Conservation (phyloP, 352 stramenopile genomes). For the Pythium utonaiense region DNA sequence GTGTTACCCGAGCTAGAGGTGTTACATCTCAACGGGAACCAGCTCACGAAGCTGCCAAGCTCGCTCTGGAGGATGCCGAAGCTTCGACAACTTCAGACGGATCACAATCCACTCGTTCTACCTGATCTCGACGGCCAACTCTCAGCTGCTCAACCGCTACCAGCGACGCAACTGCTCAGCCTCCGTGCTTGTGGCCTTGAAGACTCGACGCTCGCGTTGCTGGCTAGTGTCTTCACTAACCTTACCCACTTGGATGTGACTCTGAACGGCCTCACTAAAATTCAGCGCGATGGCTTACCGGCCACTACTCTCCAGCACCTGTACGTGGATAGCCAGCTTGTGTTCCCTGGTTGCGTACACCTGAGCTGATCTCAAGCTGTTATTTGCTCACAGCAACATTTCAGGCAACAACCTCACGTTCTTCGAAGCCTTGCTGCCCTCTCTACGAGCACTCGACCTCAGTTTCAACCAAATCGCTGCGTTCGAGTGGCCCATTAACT, state of each 20-base stretch:
- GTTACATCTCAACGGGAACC: constrained; percentile 5
- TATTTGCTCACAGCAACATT: background rate
- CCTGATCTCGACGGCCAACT: background rate
- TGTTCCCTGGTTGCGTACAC: background rate
- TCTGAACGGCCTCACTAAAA: background rate
- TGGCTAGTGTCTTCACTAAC: constrained; percentile 1
- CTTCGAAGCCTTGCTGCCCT: background rate
- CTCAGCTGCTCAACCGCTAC: background rate
- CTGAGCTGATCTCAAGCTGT: background rate
- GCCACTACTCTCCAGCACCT: background rate
- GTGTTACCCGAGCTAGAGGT: background rate
- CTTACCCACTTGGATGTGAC: constrained; percentile 5
- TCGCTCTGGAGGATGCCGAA: background rate
- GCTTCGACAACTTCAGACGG: background rate
- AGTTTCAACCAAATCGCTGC: background rate
- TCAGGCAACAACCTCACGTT: constrained; percentile 1
- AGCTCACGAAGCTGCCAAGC: constrained; percentile 1
- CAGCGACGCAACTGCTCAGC: background rate
- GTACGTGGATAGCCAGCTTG: background rate
- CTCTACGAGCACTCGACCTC: constrained; percentile 1
- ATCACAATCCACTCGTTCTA: background rate
- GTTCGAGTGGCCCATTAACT: too few species aligned
- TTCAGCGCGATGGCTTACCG: background rate
- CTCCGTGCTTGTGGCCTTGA: background rate
- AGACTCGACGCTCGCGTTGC: background rate